phyloP scores from a whole-genome alignment of 2,329 filamentous ascomycete genomes.

The Trichothecium sympodiale region DNA sequence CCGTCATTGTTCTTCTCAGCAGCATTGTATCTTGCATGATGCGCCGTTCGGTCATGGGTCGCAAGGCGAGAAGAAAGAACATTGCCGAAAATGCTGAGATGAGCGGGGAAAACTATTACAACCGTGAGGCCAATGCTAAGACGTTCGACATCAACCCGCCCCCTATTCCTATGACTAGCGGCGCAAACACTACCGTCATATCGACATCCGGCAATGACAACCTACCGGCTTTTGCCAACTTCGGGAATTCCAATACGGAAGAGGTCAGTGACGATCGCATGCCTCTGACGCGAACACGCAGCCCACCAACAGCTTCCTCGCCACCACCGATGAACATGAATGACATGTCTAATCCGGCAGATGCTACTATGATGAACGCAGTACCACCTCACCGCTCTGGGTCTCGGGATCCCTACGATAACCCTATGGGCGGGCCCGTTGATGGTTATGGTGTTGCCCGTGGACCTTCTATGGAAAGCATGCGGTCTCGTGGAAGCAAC shows the following conservation, averaged over 20 bases:
- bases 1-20: constrained; percentile 71
- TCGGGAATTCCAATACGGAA: constrained; percentile 55
- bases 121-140: constrained; percentile 49
- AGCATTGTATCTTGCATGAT: constrained; percentile 87
- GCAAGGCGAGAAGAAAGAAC: constrained; percentile 84
- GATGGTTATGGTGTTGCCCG: constrained; percentile 36
- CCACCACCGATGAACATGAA: constrained; percentile 8
- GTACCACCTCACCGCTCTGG: constrained; percentile 22
- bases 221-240: constrained; percentile 49
- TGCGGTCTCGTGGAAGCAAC: constrained; percentile 4
- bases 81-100: constrained; percentile 94
- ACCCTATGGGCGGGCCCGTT: constrained; percentile 32
- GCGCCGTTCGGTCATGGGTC: constrained; percentile 80
- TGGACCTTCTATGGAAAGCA: constrained; percentile 24
- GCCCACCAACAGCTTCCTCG: constrained; percentile 25
- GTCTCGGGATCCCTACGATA: constrained; percentile 55
- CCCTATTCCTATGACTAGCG: constrained; percentile 46
- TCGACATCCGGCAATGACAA: constrained; percentile 23
- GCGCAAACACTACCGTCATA: constrained; percentile 29
- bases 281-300: constrained; percentile 52
- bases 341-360: constrained; percentile 24
- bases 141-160: constrained; percentile 34
- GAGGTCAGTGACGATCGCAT: constrained; percentile 59
- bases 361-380: constrained; percentile 20
- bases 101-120: constrained; percentile 90